Evolutionary conservation across 495 filamentous ascomycete genomes (phyloP).

Genomic region (Lasiosphaeris hirsuta): DNA sequence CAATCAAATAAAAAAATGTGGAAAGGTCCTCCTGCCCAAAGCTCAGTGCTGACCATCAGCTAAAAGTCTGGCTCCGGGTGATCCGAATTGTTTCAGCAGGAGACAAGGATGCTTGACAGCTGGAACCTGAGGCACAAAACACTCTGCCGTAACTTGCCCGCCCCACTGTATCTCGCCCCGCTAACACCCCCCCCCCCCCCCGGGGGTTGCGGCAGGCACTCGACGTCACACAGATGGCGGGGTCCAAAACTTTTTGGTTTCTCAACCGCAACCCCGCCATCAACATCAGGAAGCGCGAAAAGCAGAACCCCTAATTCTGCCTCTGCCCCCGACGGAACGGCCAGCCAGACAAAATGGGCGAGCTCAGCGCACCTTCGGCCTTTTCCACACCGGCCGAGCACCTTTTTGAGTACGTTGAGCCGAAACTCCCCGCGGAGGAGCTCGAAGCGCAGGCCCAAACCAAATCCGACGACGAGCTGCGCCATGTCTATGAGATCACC

Average conservation of each 20-base stretch:
- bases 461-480: conserved; percentile 67
- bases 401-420: conserved; percentile 60
- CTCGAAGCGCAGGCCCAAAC: conserved; percentile 34
- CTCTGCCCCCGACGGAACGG: no score
- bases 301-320: background rate
- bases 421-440: conserved; percentile 34
- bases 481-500: conserved; percentile 79
- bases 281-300: background rate
- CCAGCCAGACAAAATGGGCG: conserved; percentile 3
- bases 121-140: no score
- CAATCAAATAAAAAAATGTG: no score
- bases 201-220: background rate
- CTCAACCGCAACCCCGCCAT: background rate
- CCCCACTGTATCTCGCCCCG: background rate
- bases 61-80: no score
- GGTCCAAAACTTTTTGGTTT: conserved; percentile 4
- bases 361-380: conserved; percentile 57
- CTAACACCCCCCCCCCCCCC: no score
- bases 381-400: conserved; percentile 86
- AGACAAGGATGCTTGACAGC: no score
- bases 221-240: background rate
- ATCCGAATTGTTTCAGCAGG: no score
- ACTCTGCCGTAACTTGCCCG: no score
- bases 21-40: no score
- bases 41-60: no score